Evolutionary conservation across 2,329 filamentous ascomycete species (phyloP).

Genomic region (Xylariaceae sp.): DNA sequence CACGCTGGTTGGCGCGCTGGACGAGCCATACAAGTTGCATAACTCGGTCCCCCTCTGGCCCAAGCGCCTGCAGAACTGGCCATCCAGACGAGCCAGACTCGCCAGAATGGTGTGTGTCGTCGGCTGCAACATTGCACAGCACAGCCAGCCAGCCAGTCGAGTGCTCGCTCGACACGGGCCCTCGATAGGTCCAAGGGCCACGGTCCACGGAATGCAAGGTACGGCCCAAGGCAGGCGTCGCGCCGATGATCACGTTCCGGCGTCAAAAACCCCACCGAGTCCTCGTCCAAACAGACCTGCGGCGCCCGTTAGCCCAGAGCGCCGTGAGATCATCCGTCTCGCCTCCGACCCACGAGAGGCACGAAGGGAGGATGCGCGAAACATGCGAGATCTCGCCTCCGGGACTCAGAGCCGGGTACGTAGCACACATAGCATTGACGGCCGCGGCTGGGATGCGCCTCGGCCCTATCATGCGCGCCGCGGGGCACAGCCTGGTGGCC

Average conservation of each 20-base stretch:
- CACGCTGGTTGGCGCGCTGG: too few species aligned
- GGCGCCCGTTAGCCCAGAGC: too few species aligned
- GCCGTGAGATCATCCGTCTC: too few species aligned
- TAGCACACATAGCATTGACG: constrained; percentile 8
- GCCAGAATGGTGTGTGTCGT: constrained; percentile 15
- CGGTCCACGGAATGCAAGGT: constrained; percentile 20
- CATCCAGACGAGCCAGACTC: too few species aligned
- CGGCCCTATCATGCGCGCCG: constrained; percentile 2
- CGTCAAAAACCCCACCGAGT: too few species aligned
- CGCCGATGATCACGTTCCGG: constrained; percentile 3
- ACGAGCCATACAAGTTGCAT: constrained; percentile 24
- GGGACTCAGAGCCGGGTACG: constrained; percentile 1
- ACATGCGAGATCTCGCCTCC: constrained; percentile 3
- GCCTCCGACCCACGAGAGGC: constrained; percentile 1
- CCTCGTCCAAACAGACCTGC: too few species aligned
- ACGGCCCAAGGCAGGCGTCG: constrained; percentile 15
- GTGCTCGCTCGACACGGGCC: constrained; percentile 18
- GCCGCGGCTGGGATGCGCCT: constrained; percentile 10
- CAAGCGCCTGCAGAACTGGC: too few species aligned
- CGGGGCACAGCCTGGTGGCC: too few species aligned
- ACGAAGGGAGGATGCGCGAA: constrained; percentile 3
- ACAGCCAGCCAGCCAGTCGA: constrained; percentile 13
- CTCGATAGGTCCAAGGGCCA: too few species aligned
- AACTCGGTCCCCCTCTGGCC: constrained; percentile 16
- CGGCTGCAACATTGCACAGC: constrained; percentile 26